A percentile compares a stretch with the other conserved stretches of the same genome.
These are phyloP conservation scores for Verticillium nonalfalfae DNA, from an alignment of 2,329 filamentous ascomycete genomes.

Conservation along the genomic window DNA sequence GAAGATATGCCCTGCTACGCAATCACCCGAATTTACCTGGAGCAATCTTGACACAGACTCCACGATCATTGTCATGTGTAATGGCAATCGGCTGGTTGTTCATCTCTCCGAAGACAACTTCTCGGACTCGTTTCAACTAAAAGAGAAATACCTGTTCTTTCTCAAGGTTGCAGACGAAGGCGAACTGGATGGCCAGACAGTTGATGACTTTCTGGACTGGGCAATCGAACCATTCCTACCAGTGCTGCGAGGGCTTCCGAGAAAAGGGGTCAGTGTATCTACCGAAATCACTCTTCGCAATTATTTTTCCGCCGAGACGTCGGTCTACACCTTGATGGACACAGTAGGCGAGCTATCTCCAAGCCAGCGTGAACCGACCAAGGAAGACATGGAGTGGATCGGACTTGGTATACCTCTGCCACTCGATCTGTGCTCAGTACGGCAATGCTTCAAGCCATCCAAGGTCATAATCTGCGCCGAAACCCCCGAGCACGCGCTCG, in stretches of 20 bases:
- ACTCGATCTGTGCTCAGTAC: constrained; percentile 5
- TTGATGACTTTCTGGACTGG: constrained; percentile 18
- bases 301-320: constrained; percentile 9
- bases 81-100: constrained; percentile 2
- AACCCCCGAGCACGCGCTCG: not conserved
- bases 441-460: constrained; percentile 8
- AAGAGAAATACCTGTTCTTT: constrained; percentile 15
- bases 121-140: constrained; percentile 9
- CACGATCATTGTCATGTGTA: too few relatives aligned
- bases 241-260: constrained; percentile 1
- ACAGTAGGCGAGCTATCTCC: constrained; percentile 1
- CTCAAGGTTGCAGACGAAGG: constrained; percentile 14
- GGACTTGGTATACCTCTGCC: constrained; percentile 6
- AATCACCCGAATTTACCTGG: too few relatives aligned
- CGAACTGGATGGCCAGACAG: constrained; percentile 13
- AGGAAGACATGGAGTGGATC: not conserved
- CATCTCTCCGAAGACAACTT: constrained; percentile 11
- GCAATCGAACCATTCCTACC: constrained; percentile 11
- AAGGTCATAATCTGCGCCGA: constrained; percentile 2
- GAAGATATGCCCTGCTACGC: too few relatives aligned
- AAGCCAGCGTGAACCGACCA: not conserved
- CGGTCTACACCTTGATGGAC: constrained; percentile 8
- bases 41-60: too few relatives aligned
- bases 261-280: not conserved
- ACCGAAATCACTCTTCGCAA: not conserved